These are phyloP conservation scores for Xylaria scruposa DNA, from an alignment of 495 filamentous ascomycete genomes.

Conservation along the genomic window DNA sequence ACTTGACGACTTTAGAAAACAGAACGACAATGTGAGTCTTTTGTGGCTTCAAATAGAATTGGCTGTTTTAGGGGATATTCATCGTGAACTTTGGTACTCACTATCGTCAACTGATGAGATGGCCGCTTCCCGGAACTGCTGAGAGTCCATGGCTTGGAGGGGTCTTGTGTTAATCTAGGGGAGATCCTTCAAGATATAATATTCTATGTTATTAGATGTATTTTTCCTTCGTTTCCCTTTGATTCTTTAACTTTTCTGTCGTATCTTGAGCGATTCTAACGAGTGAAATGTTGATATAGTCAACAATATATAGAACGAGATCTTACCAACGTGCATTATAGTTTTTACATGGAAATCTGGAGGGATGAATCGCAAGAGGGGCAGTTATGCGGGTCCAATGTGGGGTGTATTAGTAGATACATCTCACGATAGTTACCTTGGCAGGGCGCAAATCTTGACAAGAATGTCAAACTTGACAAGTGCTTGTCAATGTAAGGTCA, in stretches of 20 bases:
- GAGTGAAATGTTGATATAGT: neutral
- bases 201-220: neutral
- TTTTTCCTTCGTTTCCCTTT: neutral
- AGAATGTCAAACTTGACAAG: neutral
- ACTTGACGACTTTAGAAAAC: constrained; percentile 68
- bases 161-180: neutral
- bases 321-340: neutral
- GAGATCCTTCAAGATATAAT: constrained; percentile 19
- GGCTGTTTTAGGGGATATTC: neutral
- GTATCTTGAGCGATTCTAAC: neutral
- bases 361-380: neutral
- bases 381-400: constrained; percentile 3
- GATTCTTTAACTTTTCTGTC: neutral
- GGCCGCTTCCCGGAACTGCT: constrained; percentile 82
- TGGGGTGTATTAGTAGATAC: neutral
- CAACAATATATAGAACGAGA: neutral
- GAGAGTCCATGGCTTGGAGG: constrained; percentile 70
- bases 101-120: constrained; percentile 85
- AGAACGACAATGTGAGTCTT: constrained; percentile 17
- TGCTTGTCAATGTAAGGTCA: neutral
- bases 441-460: constrained; percentile 3
- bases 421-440: neutral
- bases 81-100: constrained; percentile 48
- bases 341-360: neutral
- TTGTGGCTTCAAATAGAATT: neutral